phyloP scores from a whole-genome alignment of 108 stramenopile species.

The Cyclostephanos tholiformis region DNA sequence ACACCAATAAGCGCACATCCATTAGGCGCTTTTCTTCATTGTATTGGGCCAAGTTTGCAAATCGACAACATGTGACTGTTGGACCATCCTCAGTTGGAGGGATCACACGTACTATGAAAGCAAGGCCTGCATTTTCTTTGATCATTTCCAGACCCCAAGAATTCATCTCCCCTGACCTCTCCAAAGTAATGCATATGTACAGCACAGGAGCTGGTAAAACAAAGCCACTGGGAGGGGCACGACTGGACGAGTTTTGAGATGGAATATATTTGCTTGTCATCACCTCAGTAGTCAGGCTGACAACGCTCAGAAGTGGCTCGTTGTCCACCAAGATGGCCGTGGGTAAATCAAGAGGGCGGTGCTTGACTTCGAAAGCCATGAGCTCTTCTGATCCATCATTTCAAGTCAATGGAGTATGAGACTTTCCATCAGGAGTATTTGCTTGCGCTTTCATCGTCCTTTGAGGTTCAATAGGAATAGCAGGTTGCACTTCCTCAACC shows the following conservation, averaged over 20 bases:
- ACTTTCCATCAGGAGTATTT: neutral
- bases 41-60: slow-evolving; percentile 14
- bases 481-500: neutral
- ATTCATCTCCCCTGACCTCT: slow-evolving; percentile 5
- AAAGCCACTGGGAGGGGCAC: neutral
- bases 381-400: neutral
- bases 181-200: slow-evolving; percentile 30
- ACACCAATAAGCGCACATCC: neutral
- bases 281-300: neutral
- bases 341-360: neutral
- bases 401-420: neutral
- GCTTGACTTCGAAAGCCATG: neutral
- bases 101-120: slow-evolving; percentile 26
- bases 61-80: slow-evolving; percentile 24
- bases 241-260: neutral
- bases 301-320: too few species aligned
- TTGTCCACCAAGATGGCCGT: neutral
- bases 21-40: neutral
- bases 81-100: slow-evolving; percentile 4
- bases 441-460: neutral
- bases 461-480: neutral
- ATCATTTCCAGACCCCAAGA: slow-evolving; percentile 39
- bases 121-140: slow-evolving; percentile 29
- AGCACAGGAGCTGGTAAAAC: slow-evolving; percentile 3
- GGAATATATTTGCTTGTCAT: neutral